Percentiles rank a stretch among this genome's conserved stretches.
Conservation (phyloP, 306 rosid genomes). For the Citrullus amarus region DNA sequence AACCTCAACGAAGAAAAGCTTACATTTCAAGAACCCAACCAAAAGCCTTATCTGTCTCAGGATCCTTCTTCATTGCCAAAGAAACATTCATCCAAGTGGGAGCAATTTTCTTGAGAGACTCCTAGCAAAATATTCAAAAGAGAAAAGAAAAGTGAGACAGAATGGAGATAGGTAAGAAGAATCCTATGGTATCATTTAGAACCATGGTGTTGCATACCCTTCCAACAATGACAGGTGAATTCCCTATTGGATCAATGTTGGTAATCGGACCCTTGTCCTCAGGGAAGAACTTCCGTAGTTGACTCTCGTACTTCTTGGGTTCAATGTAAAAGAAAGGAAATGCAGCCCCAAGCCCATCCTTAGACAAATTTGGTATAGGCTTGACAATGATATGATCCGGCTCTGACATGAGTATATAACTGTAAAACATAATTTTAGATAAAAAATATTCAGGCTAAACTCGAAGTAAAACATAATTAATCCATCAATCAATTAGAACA, state of each 20-base stretch:
- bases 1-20: conserved; percentile 13
- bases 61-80: conserved; percentile 96
- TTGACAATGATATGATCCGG: conserved; percentile 93
- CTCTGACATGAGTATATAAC: conserved; percentile 90
- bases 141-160: conserved; percentile 6
- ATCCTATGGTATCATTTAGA: neutral
- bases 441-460: conserved; percentile 6
- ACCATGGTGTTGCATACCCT: conserved; percentile 39
- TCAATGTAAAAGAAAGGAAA: conserved; percentile 97
- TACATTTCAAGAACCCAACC: conserved; percentile 99
- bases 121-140: conserved; percentile 31
- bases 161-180: conserved; percentile 1
- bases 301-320: conserved; percentile 66
- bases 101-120: conserved; percentile 90
- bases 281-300: conserved; percentile 71
- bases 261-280: conserved; percentile 71
- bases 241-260: conserved; percentile 85
- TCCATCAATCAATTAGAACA: conserved; percentile 7
- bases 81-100: conserved; percentile 99
- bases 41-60: conserved; percentile 93
- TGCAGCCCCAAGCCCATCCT: conserved; percentile 75
- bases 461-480: neutral
- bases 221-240: conserved; percentile 91
- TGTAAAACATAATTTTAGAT: conserved; percentile 16
- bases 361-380: conserved; percentile 92